These are phyloP conservation scores for Pythium dissimile DNA, from an alignment of 352 stramenopile species.

Conservation along the genomic window DNA sequence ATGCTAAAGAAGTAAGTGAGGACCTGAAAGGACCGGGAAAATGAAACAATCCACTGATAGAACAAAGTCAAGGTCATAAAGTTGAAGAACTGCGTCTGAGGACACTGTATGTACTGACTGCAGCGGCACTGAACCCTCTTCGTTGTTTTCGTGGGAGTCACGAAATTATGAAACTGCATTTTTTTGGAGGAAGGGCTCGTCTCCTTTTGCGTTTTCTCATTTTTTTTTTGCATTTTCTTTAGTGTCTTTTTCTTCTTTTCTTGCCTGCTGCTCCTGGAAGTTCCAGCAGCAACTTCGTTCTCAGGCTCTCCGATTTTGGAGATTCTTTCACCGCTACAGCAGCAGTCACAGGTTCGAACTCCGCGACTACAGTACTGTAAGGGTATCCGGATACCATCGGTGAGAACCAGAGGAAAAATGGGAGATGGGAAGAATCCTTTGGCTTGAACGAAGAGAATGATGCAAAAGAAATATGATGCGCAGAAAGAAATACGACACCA, in stretches of 20 bases:
- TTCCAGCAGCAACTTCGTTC: no score
- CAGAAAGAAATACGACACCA: no score
- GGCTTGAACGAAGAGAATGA: no score
- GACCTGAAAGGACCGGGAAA: not conserved
- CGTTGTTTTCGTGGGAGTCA: slow-evolving; percentile 7
- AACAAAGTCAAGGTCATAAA: not conserved
- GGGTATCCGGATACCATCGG: no score
- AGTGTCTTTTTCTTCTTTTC: not conserved
- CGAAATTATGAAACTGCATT: slow-evolving; percentile 9
- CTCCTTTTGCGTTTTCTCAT: not conserved
- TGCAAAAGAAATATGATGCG: no score
- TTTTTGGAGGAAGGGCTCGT: slow-evolving; percentile 5
- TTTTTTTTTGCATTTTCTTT: not conserved
- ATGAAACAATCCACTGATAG: not conserved
- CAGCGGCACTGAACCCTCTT: slow-evolving; percentile 9
- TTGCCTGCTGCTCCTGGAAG: no score
- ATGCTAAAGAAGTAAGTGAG: not conserved
- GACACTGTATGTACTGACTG: slow-evolving; percentile 17
- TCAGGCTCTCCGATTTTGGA: no score
- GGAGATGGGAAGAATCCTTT: no score
- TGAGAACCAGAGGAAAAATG: no score
- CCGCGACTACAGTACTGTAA: no score
- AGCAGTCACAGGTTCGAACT: no score
- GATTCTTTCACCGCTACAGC: no score
- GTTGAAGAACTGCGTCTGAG: not conserved